Evolutionary conservation across 352 stramenopile species (phyloP), one percentile per base, ranked within the genome.

Genomic region (Phytophthora citrophthora): DNA sequence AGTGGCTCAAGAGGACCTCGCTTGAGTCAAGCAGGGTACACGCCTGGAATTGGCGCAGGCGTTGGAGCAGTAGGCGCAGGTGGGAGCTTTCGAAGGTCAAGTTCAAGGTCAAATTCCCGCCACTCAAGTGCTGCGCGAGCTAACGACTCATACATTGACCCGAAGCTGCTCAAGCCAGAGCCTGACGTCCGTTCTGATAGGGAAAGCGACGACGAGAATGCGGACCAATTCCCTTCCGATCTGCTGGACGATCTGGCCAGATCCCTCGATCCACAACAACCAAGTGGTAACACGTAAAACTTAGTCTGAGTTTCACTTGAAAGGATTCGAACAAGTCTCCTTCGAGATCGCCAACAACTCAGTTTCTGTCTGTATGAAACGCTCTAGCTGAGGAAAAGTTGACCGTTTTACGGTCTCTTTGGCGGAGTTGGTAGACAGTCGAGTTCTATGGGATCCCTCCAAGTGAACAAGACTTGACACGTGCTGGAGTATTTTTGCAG

Each of bases 181-280:
- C 70, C 43, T 10, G 63, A 66, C 9, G 29, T 41, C 44, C 55
- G 62, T 3, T 43, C 41, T 3, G 12, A 1, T 16, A 31, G 51
- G 16, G 60, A 71, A 49, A 68, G 62, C 27, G 61, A 75, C 15
- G 67, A 72, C 18, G 61, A 75, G 41, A 52, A 59, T 24, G 5
- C 36, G 1, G 67, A 74, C 45, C 46, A 69, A 20, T 72, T 72
- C 12, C 51, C 62, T 1, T 64, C 67, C 15, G 51, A 48, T 36
- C 36, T 72, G 40, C 60, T 74, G 5, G 66, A 70, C n/a, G 61
- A 67, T 38, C 20, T 74, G 5, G 65, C 61, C 6, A 65, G 38
- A 18, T 60, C 55, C 3, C 44, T 74, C 4, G 66, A 70, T 63
- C 61, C 50, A 23, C 54, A 64, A 11, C 45, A 56, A 29, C 18